Conservation (phyloP, 441 rosid species). For the Heliophila coronopifolia region DNA sequence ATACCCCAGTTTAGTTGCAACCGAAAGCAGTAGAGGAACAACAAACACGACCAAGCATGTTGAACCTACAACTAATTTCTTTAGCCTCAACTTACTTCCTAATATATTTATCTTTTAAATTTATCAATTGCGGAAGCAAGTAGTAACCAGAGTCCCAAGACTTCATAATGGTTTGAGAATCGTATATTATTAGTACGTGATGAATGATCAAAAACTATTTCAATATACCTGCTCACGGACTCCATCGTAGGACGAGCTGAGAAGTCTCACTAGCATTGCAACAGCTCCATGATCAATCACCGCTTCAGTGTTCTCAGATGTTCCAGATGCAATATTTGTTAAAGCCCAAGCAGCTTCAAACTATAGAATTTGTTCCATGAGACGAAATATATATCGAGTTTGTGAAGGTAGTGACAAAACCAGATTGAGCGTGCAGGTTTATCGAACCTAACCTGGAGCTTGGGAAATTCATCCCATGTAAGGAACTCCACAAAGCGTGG, state of each 20-base stretch:
- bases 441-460: slow-evolving; percentile 42
- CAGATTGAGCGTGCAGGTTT: not conserved
- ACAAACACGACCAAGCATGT: not conserved
- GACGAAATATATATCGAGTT: not conserved
- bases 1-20: slow-evolving; percentile 4
- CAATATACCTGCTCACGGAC: slow-evolving; percentile 52
- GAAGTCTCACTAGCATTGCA: slow-evolving; percentile 47
- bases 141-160: not conserved
- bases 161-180: not conserved
- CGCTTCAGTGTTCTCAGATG: slow-evolving; percentile 55
- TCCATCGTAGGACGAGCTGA: slow-evolving; percentile 38
- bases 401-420: not conserved
- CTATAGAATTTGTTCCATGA: slow-evolving; percentile 22
- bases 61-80: not conserved
- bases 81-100: not conserved
- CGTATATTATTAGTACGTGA: not conserved
- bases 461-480: slow-evolving; percentile 49
- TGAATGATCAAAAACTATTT: slow-evolving; percentile 6
- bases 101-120: not conserved
- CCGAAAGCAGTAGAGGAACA: not conserved
- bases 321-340: slow-evolving; percentile 56
- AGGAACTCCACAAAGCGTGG: slow-evolving; percentile 58
- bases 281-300: slow-evolving; percentile 58
- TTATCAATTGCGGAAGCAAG: slow-evolving; percentile 8
- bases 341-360: slow-evolving; percentile 66